Conservation (phyloP, 2,329 filamentous ascomycete species). For the Xylaria sp. region DNA sequence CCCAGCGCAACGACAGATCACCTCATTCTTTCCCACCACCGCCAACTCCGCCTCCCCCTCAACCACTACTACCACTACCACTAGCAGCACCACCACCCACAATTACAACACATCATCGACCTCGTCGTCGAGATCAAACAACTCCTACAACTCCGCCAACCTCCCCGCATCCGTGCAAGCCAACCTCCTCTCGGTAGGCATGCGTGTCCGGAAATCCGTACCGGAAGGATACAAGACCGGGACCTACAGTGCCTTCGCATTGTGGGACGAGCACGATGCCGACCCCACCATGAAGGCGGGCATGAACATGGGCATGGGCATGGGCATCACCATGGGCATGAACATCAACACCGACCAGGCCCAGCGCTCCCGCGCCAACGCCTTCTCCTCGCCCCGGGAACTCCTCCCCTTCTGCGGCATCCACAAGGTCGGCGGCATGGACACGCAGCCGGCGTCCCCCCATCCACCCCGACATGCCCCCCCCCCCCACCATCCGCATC, state of each 20-base stretch:
- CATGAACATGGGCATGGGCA: too few relatives aligned
- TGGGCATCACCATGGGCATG: too few relatives aligned
- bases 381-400: slow-evolving; percentile 46
- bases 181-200: slow-evolving; percentile 84
- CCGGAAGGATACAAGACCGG: slow-evolving; percentile 90
- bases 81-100: slow-evolving; percentile 2
- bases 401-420: slow-evolving; percentile 77
- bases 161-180: slow-evolving; percentile 67
- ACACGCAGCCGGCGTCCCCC: slow-evolving; percentile 46
- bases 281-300: neutral
- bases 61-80: slow-evolving; percentile 18
- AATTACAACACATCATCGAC: slow-evolving; percentile 1
- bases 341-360: slow-evolving; percentile 14
- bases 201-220: slow-evolving; percentile 89
- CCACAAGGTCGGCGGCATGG: slow-evolving; percentile 66
- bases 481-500: slow-evolving; percentile 19
- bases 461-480: slow-evolving; percentile 24
- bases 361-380: slow-evolving; percentile 26
- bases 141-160: slow-evolving; percentile 34
- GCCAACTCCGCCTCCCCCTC: slow-evolving; percentile 23
- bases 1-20: slow-evolving; percentile 57
- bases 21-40: slow-evolving; percentile 51
- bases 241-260: slow-evolving; percentile 45
- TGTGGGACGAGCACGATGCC: slow-evolving; percentile 42
- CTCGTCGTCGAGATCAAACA: slow-evolving; percentile 21